These are phyloP conservation scores for Petunia axillaris DNA, from an alignment of 257 asterid species.

Conservation along the genomic window DNA sequence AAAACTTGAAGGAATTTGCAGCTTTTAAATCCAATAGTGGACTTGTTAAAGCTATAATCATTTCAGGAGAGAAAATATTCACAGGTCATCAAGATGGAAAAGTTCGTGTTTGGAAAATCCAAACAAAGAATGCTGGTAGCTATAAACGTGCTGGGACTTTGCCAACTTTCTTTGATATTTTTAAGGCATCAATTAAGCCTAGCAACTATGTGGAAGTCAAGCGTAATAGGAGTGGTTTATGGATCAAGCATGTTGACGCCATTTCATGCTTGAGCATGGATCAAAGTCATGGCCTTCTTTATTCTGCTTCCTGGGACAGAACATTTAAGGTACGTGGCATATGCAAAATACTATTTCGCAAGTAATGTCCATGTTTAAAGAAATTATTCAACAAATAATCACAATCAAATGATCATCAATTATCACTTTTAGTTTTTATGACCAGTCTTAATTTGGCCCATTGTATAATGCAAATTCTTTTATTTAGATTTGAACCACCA, in stretches of 20 bases:
- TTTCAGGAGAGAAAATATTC: slow-evolving; percentile 49
- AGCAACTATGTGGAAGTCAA: slow-evolving; percentile 53
- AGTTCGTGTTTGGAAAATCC: slow-evolving; percentile 57
- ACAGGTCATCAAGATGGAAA: slow-evolving; percentile 75
- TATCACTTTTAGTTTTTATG: not conserved
- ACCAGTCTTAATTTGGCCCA: no score
- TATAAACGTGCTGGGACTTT: slow-evolving; percentile 53
- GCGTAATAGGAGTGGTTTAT: slow-evolving; percentile 40
- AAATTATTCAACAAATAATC: no score
- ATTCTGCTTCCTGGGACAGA: slow-evolving; percentile 74
- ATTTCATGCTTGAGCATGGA: slow-evolving; percentile 57
- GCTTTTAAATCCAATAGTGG: slow-evolving; percentile 62
- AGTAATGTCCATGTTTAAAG: no score
- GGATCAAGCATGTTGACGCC: slow-evolving; percentile 68
- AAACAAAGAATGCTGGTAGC: slow-evolving; percentile 22
- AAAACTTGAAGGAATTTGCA: slow-evolving; percentile 42
- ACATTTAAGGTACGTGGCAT: slow-evolving; percentile 44
- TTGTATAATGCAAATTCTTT: no score
- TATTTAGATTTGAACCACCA: no score
- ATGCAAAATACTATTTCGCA: not conserved
- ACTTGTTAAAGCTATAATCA: slow-evolving; percentile 60
- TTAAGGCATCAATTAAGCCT: slow-evolving; percentile 57
- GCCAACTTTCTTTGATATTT: slow-evolving; percentile 52
- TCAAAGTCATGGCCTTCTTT: slow-evolving; percentile 41
- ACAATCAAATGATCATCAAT: not conserved